Conservation (phyloP, 1,139 yeast genomes). For the Zygoascus meyerae region DNA sequence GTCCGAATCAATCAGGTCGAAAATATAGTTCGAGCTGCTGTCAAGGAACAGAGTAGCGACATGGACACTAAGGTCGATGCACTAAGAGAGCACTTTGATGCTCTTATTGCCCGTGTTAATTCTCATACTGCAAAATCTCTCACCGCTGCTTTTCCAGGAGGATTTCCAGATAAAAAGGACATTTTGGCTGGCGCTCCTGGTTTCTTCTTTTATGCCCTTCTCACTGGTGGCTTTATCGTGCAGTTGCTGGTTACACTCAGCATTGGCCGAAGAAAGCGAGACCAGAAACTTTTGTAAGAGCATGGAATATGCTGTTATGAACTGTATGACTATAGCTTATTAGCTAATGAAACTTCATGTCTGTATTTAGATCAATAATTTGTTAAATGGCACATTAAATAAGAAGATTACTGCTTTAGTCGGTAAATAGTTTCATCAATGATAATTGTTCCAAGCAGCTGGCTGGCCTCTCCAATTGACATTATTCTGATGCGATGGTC, state of each 20-base stretch:
- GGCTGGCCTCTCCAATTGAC: slow-evolving; percentile 22
- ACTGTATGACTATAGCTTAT: too few species aligned
- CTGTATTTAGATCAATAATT: neutral
- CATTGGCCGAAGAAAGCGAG: slow-evolving; percentile 25
- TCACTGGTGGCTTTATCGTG: slow-evolving; percentile 23
- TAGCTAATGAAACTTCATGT: too few species aligned
- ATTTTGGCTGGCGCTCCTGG: slow-evolving; percentile 27
- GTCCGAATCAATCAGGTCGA: slow-evolving; percentile 15
- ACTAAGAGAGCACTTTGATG: slow-evolving; percentile 6
- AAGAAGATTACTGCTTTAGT: neutral
- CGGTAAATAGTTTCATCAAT: neutral
- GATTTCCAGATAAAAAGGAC: slow-evolving; percentile 27
- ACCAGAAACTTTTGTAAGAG: slow-evolving; percentile 28
- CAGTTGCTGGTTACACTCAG: slow-evolving; percentile 28
- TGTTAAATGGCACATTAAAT: neutral
- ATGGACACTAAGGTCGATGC: slow-evolving; percentile 6
- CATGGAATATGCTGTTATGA: neutral
- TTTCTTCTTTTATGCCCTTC: slow-evolving; percentile 26
- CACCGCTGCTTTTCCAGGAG: slow-evolving; percentile 16
- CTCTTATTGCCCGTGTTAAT: slow-evolving; percentile 6
- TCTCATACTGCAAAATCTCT: slow-evolving; percentile 7
- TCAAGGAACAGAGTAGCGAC: slow-evolving; percentile 9
- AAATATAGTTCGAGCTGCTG: neutral
- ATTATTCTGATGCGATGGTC: slow-evolving; percentile 4
- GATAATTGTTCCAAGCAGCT: slow-evolving; percentile 23